Evolutionary conservation across 805 yeast species (phyloP), one percentile per base, ranked within the genome.

Genomic region (Clavispora vitiphila): DNA sequence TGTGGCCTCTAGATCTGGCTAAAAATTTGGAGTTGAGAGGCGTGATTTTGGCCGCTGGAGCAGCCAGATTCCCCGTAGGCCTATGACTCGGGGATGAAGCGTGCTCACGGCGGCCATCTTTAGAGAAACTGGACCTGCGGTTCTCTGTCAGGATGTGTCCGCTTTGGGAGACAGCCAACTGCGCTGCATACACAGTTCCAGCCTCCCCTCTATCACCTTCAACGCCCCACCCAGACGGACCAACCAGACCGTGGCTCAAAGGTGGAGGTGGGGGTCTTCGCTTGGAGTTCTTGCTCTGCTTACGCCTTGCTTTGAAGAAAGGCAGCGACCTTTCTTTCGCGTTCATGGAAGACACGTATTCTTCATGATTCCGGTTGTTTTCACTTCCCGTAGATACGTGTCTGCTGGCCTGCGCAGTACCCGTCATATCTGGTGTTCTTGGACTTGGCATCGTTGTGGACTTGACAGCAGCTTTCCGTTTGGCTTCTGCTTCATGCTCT

Each of bases 11-110:
- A 39, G 80, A 74, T 53, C 86, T 62, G 4, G 85, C 81, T 43
- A 81, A 60, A 36, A 82, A 65, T 51, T 77, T 77, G 5, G 86
- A 81, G 55, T 78, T 80, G 74, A 74, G 66, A 12, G 79, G 65
- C 3, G 84, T 78, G 16, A 80, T 69, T 55, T 62, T 37, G 58
- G 55, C 36, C 35, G 18, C 19, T n/a, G 26, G 26, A 3, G 19
- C 8, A 14, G 34, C 39, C 11, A 16, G 5, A 32, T 38, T 5
- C 47, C 48, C 23, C 41, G 43, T 26, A 25, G 30, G 24, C 27
- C 14, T 22, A 40, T 23, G 9, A 35, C 21, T 14, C 34, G 39
- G 19, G 24, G 19, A n/a, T 25, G 35, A 19, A 26, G 40, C 32
- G 41, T 6, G 12, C 20, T 29, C 22, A 18, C 26, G 21, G 35